Conservation (phyloP, 352 stramenopile species). For the Globisporangium nagaii region DNA sequence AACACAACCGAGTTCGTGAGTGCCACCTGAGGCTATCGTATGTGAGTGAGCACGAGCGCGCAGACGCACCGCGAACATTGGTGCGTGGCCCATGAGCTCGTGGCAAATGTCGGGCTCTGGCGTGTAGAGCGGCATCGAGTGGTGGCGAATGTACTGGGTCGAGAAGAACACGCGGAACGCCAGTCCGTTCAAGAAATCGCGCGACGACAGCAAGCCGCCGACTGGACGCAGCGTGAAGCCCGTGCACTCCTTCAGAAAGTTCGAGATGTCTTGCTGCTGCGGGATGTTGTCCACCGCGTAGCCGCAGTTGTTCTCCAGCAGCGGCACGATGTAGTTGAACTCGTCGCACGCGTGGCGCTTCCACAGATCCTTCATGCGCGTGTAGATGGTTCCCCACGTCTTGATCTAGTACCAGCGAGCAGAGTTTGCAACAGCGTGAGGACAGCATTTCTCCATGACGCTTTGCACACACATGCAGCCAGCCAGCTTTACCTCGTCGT, state of each 20-base stretch:
- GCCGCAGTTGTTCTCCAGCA: constrained; percentile 93
- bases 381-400: constrained; percentile 93
- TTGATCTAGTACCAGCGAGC: constrained; percentile 21
- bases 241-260: constrained; percentile 92
- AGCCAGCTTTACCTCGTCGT: constrained; percentile 77
- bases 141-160: constrained; percentile 95
- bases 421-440: neutral
- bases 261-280: constrained; percentile 93
- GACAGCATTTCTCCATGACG: neutral
- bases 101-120: constrained; percentile 98
- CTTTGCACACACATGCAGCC: neutral
- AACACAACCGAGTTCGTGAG: neutral
- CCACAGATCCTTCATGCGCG: constrained; percentile 91
- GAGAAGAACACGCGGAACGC: constrained; percentile 98
- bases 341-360: constrained; percentile 95
- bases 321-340: constrained; percentile 93
- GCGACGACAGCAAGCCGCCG: constrained; percentile 92
- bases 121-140: constrained; percentile 95
- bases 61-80: constrained; percentile 91
- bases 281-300: constrained; percentile 94
- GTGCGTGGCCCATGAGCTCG: constrained; percentile 94
- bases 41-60: neutral
- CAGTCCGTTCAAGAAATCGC: constrained; percentile 97
- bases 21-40: neutral
- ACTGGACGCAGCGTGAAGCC: constrained; percentile 91